Base-by-base conservation (phyloP, 352 stramenopile genomes). In the Pythium phragmiticola region DNA sequence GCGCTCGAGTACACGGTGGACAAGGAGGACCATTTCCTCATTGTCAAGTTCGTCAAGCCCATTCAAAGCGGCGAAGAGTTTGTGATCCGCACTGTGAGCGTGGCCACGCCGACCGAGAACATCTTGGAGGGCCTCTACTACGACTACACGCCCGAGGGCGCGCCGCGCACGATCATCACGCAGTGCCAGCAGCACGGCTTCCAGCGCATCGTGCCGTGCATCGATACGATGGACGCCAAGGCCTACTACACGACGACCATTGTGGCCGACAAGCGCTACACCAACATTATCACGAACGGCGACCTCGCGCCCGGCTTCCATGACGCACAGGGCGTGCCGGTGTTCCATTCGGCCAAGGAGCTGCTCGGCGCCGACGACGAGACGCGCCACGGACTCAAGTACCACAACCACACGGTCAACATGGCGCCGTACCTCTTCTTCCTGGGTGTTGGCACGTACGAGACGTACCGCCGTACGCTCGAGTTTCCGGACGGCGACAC, bases 341-440 rank as follows among this genome's bases (percentile, higher is more conserved):
- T 89, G 34, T 89, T 85, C 62, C 80, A 89, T 45, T 66, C 74
- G 16, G 70, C 77, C 36, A 70, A 63, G 43, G 78, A 86, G 52
- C 73, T 87, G 36, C 72, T 89, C 16, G 73, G 75, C 43, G 37
- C 45, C n/a, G 73, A 76, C n/a, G 82, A 89, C 33, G 42, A 74
- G 45, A 76, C 71, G 46, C 78, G 82, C 50, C 82, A 91, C 57
- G 82, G 73, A 30, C 70, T 91, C 58, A 91, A 89, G 70, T 91
- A 89, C 70, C 74, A 87, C 73, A 91, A 91, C 68, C 82, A 91
- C 72, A 89, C 74, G 67, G 79, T 90, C n/a, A 90, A 89, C 72
- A 92, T 92, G 82, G 82, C 82, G 30, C 82, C 82, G 60, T 92
- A 92, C 63, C 61, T 92, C 49, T 92, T 92, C 55, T 92, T 92